Evolutionary conservation across 345 rosid genomes (phyloP), one percentile per base, ranked within the genome.

Genomic region (Balakata baccata): DNA sequence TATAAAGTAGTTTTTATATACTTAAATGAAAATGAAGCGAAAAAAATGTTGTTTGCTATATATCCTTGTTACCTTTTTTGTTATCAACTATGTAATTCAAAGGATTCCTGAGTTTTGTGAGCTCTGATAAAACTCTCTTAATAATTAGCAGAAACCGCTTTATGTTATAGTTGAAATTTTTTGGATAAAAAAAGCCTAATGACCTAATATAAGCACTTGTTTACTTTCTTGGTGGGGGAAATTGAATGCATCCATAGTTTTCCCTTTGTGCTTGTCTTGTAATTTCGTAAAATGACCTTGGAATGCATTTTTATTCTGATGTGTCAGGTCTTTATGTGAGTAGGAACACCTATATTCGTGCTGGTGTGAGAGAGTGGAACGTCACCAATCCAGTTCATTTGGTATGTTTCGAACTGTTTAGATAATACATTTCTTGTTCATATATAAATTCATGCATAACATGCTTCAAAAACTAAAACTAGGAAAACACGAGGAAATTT

Each of bases 351-450:
- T 94, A 92, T 82, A 89, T 94, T 43, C 95, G 90, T 46, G 83
- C 92, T 71, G 98, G 98, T 62, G 86, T 89, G 79, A 85, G 92
- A 11, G 97, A 94, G 77, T 94, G 98, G 98, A 90, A 78, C 41
- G 76, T 86, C 74, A 86, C 89, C 81, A 94, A 94, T 82, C 98
- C 98, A n/a, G 98, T 94, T 84, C 91, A 94, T 87, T 76, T 94
- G 60, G 98, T 94, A 88, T 82, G 83, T 70, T 62, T 73, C 71
- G 64, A 52, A 56, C 58, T 39, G 73, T 45, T 66, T 71, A 22
- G 9, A 16, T 37, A 43, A 45, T 58, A 25, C 43, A 17, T 58
- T 58, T 75, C 34, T 12, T 59, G 51, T 73, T 52, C 5, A 66
- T 45, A 4, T n/a, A 20, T 11, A 11, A 49, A 12, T n/a, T 3